Base-by-base conservation (phyloP, 2,329 filamentous ascomycete species). In the Xylariaceae sp. region DNA sequence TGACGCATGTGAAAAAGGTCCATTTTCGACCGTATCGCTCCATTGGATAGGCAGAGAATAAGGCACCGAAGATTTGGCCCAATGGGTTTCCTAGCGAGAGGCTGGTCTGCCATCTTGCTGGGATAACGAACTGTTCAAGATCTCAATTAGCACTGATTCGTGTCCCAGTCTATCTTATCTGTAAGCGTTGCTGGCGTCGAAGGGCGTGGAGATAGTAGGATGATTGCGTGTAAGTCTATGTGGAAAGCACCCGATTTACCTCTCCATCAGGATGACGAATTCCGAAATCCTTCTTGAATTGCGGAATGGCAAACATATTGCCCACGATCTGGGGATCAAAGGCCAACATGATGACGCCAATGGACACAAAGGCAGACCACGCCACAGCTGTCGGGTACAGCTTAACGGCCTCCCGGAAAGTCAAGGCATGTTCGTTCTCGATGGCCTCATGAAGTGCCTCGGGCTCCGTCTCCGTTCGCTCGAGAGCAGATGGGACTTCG, bases 271-370 rank as follows among this genome's bases (percentile, higher is more conserved):
- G 60, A 51, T 67, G 64, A 60, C 67, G 62, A 34, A 65, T 65
- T 1, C 72, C 72, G 54, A 73, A 73, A 37, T 72, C 72, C 51
- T 69, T 69, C 55, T 72, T 68, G 56, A 73, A 73, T 55, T 73
- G 70, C 9, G 71, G 70, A 57, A 72, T 71, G 11, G 72, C 72
- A 53, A 83, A 87, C 56, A 88, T 76, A 61, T 85, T 84, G 23
- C 83, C 83, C 15, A 87, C 77, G 8, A 88, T 77, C 68, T 88
- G 84, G 0, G 83, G 82, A 68, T 88, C 85, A 66, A 87, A 88
- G 3, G 83, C 83, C 48, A 80, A 70, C 82, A 85, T 85, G 63
- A 86, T 81, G 44, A 86, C 80, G 5, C 82, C 82, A 2, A 85
- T 72, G 3, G 80, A 83, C 63, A 87, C 82, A 66, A 83, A 84